These are phyloP conservation scores for Saccharomycopsis lassenensis DNA, from an alignment of 805 yeast genomes.

Conservation along the genomic window DNA sequence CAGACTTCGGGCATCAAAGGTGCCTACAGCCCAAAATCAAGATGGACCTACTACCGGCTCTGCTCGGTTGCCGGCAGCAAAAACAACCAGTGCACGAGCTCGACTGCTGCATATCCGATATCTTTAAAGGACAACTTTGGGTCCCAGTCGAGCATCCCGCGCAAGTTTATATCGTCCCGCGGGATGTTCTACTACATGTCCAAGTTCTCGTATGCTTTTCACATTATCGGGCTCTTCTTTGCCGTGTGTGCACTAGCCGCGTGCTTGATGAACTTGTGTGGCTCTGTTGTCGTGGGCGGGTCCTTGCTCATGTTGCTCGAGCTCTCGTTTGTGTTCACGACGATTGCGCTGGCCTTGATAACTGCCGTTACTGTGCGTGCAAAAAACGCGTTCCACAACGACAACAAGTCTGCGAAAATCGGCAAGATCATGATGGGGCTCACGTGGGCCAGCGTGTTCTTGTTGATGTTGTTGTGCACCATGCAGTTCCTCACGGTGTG, in stretches of 20 bases:
- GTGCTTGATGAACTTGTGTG: constrained; percentile 20
- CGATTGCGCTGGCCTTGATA: constrained; percentile 35
- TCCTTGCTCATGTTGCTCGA: constrained; percentile 18
- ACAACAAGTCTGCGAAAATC: constrained; percentile 31
- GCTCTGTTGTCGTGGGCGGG: constrained; percentile 19
- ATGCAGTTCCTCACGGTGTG: no score
- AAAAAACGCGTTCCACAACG: constrained; percentile 33
- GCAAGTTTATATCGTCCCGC: constrained; percentile 41
- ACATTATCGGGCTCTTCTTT: constrained; percentile 49
- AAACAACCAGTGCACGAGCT: not conserved
- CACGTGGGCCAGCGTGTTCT: constrained; percentile 44
- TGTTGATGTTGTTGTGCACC: constrained; percentile 8
- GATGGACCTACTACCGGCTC: constrained; percentile 5
- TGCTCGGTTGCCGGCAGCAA: constrained; percentile 1
- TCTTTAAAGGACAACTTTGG: constrained; percentile 68
- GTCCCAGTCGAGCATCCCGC: constrained; percentile 42
- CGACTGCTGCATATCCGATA: constrained; percentile 23
- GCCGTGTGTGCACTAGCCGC: constrained; percentile 37
- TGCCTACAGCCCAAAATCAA: not conserved
- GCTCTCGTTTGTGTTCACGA: constrained; percentile 33
- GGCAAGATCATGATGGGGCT: constrained; percentile 47
- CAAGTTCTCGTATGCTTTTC: constrained; percentile 54
- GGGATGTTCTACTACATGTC: constrained; percentile 51
- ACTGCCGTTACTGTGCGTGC: constrained; percentile 51
- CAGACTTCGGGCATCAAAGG: constrained; percentile 2